These are phyloP conservation scores for Neoascochyta sp. DNA, from an alignment of 2,329 filamentous ascomycete genomes.

Conservation along the genomic window DNA sequence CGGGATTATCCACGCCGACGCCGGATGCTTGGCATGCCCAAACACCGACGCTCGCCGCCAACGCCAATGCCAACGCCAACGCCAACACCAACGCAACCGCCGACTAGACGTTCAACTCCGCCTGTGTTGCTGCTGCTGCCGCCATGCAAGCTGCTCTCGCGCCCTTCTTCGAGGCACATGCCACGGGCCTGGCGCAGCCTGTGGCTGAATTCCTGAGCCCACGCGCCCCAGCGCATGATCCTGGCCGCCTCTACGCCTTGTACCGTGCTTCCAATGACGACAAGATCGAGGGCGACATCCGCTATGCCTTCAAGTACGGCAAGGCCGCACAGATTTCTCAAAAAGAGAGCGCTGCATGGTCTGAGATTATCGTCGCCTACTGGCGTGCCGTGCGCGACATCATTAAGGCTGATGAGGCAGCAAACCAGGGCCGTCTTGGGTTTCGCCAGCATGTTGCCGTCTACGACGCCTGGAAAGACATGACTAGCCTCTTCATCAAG, in stretches of 20 bases:
- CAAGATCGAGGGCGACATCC: conserved; percentile 65
- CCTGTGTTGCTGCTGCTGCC: too few species aligned
- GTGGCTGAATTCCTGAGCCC: conserved; percentile 75
- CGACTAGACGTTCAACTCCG: too few species aligned
- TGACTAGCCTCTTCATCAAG: conserved; percentile 71
- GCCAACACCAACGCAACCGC: too few species aligned
- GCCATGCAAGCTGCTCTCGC: conserved; percentile 70
- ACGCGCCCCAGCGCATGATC: conserved; percentile 58
- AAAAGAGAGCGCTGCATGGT: conserved; percentile 75
- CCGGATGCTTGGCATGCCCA: too few species aligned
- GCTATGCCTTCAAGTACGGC: conserved; percentile 65
- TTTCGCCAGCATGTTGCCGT: conserved; percentile 72
- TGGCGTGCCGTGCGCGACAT: conserved; percentile 80
- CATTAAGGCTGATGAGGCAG: conserved; percentile 59
- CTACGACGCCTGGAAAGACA: conserved; percentile 84
- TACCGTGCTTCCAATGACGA: conserved; percentile 66
- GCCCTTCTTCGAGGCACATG: conserved; percentile 68
- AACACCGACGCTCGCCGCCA: too few species aligned
- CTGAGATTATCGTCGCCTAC: conserved; percentile 76
- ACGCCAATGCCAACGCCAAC: too few species aligned
- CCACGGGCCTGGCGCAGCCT: conserved; percentile 62
- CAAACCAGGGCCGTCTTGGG: conserved; percentile 41
- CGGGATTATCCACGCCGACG: too few species aligned
- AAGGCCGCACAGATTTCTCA: conserved; percentile 55
- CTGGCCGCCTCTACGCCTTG: conserved; percentile 65